A percentile compares a stretch with the other conserved stretches of the same genome.
phyloP scores from a whole-genome alignment of 345 rosid genomes.

The Ceriops zippeliana region DNA sequence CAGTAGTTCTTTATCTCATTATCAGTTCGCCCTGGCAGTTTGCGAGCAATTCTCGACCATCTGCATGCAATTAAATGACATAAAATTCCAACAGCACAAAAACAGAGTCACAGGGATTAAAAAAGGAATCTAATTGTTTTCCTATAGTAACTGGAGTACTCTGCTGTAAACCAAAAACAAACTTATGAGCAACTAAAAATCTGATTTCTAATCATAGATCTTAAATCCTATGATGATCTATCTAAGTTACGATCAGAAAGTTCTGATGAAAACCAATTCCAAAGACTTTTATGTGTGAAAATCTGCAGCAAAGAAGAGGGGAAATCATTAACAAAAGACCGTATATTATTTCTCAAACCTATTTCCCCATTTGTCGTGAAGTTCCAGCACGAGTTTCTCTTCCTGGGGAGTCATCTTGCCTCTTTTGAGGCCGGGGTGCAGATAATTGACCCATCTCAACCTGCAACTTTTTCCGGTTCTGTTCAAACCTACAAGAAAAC shows the following conservation, averaged over 20 bases:
- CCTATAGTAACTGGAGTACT: no score
- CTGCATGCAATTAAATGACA: constrained; percentile 32
- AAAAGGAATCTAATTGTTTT: no score
- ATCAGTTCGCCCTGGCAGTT: constrained; percentile 91
- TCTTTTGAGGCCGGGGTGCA: constrained; percentile 94
- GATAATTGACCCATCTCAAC: constrained; percentile 97
- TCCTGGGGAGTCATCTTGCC: constrained; percentile 96
- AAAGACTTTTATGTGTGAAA: no score
- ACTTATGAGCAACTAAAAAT: no score
- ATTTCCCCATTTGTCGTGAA: constrained; percentile 93
- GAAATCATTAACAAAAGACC: no score
- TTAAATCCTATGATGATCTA: no score
- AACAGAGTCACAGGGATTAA: neutral
- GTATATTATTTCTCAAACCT: constrained; percentile 43
- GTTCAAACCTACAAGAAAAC: constrained; percentile 90
- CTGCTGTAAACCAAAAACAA: no score
- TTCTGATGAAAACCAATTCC: neutral
- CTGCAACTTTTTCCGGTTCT: constrained; percentile 99
- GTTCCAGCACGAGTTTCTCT: constrained; percentile 86
- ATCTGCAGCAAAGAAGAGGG: no score
- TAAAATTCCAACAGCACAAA: neutral
- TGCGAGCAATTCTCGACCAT: constrained; percentile 95
- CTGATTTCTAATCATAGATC: neutral
- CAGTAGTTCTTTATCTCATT: constrained; percentile 96
- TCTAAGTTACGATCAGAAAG: neutral